Conservation (phyloP, 148 eudicot genomes). For the Hydrangea macrophylla region DNA sequence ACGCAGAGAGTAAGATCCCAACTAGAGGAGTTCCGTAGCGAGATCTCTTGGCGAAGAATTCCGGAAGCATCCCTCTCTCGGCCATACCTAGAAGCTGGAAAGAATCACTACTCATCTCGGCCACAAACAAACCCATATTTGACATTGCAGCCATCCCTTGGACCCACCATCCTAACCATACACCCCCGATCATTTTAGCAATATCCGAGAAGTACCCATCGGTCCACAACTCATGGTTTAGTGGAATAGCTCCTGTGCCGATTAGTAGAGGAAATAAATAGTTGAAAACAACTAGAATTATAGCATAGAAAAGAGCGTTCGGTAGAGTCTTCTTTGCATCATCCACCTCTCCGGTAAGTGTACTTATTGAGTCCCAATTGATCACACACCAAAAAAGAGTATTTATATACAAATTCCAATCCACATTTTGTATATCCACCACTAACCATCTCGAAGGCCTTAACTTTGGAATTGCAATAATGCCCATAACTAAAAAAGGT, state of each 20-base stretch:
- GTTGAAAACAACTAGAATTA: slow-evolving; percentile 5
- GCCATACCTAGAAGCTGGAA: no score
- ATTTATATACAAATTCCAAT: slow-evolving; percentile 13
- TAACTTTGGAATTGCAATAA: slow-evolving; percentile 6
- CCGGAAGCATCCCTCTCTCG: slow-evolving; percentile 12
- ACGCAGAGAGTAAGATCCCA: slow-evolving; percentile 12
- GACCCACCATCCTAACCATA: slow-evolving; percentile 12
- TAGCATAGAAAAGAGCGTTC: slow-evolving; percentile 9
- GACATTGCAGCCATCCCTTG: slow-evolving; percentile 15
- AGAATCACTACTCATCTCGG: slow-evolving; percentile 15
- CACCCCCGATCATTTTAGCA: no score
- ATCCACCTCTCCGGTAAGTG: slow-evolving; percentile 9
- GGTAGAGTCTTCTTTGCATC: slow-evolving; percentile 11
- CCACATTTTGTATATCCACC: slow-evolving; percentile 1
- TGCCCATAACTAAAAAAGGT: slow-evolving; percentile 1
- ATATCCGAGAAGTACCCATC: slow-evolving; percentile 6
- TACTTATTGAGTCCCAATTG: no score
- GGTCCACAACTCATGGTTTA: slow-evolving; percentile 6
- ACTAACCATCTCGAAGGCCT: slow-evolving; percentile 13
- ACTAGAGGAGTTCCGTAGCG: slow-evolving; percentile 14
- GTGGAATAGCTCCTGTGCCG: slow-evolving; percentile 12
- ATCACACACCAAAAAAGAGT: slow-evolving; percentile 8
- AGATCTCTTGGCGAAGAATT: slow-evolving; percentile 11
- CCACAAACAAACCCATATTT: slow-evolving; percentile 10
- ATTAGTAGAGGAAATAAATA: slow-evolving; percentile 11